Conservation (phyloP, 352 stramenopile species). For the Phytophthora rubi region DNA sequence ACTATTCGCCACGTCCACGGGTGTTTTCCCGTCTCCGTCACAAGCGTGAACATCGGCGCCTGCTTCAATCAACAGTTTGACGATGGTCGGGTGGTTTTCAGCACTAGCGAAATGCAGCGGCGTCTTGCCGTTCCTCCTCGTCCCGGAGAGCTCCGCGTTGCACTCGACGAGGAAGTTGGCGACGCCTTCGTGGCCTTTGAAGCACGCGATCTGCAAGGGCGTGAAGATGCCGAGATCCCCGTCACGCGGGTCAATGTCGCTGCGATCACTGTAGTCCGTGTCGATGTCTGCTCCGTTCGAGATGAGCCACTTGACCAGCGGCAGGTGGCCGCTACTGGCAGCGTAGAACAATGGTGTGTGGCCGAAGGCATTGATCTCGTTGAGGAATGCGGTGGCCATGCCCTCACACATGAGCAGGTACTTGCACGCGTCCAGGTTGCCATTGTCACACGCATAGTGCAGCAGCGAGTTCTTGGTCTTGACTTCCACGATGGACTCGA, state of each 20-base stretch:
- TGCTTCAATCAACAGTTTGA: conserved; percentile 73
- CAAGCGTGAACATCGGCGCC: conserved; percentile 71
- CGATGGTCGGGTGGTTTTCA: conserved; percentile 64
- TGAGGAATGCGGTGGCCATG: conserved; percentile 63
- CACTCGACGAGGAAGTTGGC: conserved; percentile 85
- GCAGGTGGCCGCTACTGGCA: conserved; percentile 67
- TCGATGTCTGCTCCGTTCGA: conserved; percentile 87
- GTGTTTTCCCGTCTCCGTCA: conserved; percentile 64
- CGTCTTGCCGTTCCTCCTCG: conserved; percentile 73
- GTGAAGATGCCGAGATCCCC: conserved; percentile 79
- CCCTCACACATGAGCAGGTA: conserved; percentile 77
- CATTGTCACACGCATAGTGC: conserved; percentile 85
- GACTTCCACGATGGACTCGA: conserved; percentile 58
- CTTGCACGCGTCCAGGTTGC: conserved; percentile 85
- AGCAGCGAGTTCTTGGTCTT: conserved; percentile 81
- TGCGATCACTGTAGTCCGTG: conserved; percentile 75
- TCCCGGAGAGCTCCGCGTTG: conserved; percentile 77
- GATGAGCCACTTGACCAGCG: conserved; percentile 87
- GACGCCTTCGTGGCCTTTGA: conserved; percentile 71
- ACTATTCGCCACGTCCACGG: conserved; percentile 65
- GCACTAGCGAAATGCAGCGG: conserved; percentile 73
- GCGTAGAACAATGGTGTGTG: conserved; percentile 86
- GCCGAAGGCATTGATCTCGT: conserved; percentile 78
- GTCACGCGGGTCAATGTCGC: conserved; percentile 53
- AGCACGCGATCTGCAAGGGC: conserved; percentile 79